Evolutionary conservation across 1,139 yeast genomes (phyloP).

Genomic region (Lodderomyces elongisporus): DNA sequence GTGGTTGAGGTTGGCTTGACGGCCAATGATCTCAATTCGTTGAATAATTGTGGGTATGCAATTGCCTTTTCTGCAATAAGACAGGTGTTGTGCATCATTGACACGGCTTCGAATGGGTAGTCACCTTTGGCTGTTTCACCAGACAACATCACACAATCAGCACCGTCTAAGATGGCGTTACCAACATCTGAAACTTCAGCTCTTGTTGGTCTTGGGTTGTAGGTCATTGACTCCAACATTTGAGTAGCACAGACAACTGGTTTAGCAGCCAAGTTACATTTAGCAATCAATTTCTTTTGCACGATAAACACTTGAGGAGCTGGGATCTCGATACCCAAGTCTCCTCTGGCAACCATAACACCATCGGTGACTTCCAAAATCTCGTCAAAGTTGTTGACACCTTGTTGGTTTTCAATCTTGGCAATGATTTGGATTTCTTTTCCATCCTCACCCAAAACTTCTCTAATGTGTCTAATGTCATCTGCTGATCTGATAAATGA

Average conservation of each 20-base stretch:
- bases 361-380: slow-evolving; percentile 94
- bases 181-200: slow-evolving; percentile 99
- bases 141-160: slow-evolving; percentile 99
- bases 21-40: slow-evolving; percentile 84
- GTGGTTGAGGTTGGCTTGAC: slow-evolving; percentile 87
- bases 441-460: slow-evolving; percentile 95
- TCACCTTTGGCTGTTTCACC: slow-evolving; percentile 99
- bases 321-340: slow-evolving; percentile 98
- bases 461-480: slow-evolving; percentile 86
- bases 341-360: slow-evolving; percentile 99
- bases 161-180: slow-evolving; percentile 98
- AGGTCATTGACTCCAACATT: slow-evolving; percentile 99
- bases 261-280: slow-evolving; percentile 98
- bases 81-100: slow-evolving; percentile 98
- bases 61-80: slow-evolving; percentile 96
- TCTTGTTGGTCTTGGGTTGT: slow-evolving; percentile 99
- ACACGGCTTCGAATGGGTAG: slow-evolving; percentile 95
- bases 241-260: slow-evolving; percentile 99
- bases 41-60: slow-evolving; percentile 81
- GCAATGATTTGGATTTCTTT: slow-evolving; percentile 91
- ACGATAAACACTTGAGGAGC: slow-evolving; percentile 98
- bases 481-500: slow-evolving; percentile 94
- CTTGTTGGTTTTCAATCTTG: slow-evolving; percentile 99
- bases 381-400: slow-evolving; percentile 98
- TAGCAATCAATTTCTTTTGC: slow-evolving; percentile 98